phyloP scores from a whole-genome alignment of 2,329 filamentous ascomycete species.

The Penicillium sumatraense region DNA sequence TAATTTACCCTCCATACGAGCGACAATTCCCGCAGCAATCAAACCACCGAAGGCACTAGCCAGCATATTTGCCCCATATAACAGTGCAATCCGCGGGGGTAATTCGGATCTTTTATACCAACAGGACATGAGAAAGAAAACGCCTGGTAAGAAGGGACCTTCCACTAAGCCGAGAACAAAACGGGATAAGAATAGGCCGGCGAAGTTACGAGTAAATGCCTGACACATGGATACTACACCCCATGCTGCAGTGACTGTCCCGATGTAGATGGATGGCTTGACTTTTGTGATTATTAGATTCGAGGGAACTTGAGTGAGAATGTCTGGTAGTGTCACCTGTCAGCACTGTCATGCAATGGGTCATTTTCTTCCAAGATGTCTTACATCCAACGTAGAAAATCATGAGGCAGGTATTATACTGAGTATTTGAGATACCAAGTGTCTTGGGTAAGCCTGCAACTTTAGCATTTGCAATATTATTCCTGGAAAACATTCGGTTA shows the following conservation, averaged over 20 bases:
- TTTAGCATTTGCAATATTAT: slow-evolving; percentile 15
- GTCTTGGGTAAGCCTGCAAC: slow-evolving; percentile 9
- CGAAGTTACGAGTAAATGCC: slow-evolving; percentile 57
- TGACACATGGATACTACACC: slow-evolving; percentile 62
- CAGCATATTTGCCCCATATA: slow-evolving; percentile 25
- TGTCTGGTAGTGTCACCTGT: slow-evolving; percentile 5
- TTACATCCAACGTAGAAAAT: slow-evolving; percentile 15
- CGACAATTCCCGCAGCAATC: slow-evolving; percentile 20
- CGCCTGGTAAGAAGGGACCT: slow-evolving; percentile 60
- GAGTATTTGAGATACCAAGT: slow-evolving; percentile 4
- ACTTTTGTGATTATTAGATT: slow-evolving; percentile 56
- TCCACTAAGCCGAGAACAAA: slow-evolving; percentile 67
- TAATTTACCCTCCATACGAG: slow-evolving; percentile 13
- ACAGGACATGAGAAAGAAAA: slow-evolving; percentile 40
- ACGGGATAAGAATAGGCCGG: slow-evolving; percentile 57
- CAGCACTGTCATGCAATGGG: background rate
- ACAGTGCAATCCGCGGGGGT: slow-evolving; percentile 23
- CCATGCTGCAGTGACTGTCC: slow-evolving; percentile 61
- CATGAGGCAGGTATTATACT: slow-evolving; percentile 14
- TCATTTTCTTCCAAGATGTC: background rate
- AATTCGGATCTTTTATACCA: slow-evolving; percentile 45
- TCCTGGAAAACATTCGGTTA: background rate
- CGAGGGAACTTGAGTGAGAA: slow-evolving; percentile 43
- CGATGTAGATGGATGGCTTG: slow-evolving; percentile 56
- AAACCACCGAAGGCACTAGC: slow-evolving; percentile 20